phyloP scores from a whole-genome alignment of 495 filamentous ascomycete genomes.

The Chaetomium fimeti region DNA sequence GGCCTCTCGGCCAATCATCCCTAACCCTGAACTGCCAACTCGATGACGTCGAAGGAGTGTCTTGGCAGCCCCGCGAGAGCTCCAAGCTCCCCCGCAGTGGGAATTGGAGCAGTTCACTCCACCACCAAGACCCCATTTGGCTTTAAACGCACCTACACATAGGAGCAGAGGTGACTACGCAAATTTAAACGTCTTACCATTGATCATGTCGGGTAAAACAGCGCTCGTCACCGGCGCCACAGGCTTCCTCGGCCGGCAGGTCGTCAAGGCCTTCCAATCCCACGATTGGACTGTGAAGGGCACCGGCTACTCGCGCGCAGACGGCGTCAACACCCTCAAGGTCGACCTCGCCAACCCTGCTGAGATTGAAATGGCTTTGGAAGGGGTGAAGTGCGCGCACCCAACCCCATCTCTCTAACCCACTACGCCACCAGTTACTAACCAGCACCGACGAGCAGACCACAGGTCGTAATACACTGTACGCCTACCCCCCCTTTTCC shows the following conservation, averaged over 20 bases:
- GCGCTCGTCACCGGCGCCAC: conserved; percentile 83
- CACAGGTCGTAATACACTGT: conserved; percentile 84
- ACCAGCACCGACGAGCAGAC: conserved; percentile 50
- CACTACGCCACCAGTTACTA: not conserved
- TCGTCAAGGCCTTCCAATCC: conserved; percentile 68
- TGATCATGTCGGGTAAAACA: conserved; percentile 40
- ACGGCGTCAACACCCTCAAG: conserved; percentile 70
- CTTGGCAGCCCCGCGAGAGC: conserved; percentile 17
- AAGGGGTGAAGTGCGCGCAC: conserved; percentile 56
- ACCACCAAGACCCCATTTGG: not conserved
- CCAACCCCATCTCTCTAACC: not conserved
- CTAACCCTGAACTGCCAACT: conserved; percentile 8
- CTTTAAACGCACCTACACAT: not conserved
- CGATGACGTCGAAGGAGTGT: not conserved
- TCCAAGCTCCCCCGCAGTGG: conserved; percentile 11
- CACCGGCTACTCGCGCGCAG: conserved; percentile 72
- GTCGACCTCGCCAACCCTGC: conserved; percentile 64
- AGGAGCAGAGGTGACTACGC: no score
- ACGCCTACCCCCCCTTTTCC: conserved; percentile 28
- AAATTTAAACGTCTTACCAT: not conserved
- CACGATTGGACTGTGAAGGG: conserved; percentile 74
- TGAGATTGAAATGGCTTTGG: conserved; percentile 62
- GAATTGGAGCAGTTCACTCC: conserved; percentile 1
- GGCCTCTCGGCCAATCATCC: not conserved
- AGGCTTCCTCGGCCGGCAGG: conserved; percentile 79